A percentile compares a stretch with the other conserved stretches of the same genome.
These are phyloP conservation scores for Lepidopterella palustris DNA, from an alignment of 495 filamentous ascomycete species.

Conservation along the genomic window DNA sequence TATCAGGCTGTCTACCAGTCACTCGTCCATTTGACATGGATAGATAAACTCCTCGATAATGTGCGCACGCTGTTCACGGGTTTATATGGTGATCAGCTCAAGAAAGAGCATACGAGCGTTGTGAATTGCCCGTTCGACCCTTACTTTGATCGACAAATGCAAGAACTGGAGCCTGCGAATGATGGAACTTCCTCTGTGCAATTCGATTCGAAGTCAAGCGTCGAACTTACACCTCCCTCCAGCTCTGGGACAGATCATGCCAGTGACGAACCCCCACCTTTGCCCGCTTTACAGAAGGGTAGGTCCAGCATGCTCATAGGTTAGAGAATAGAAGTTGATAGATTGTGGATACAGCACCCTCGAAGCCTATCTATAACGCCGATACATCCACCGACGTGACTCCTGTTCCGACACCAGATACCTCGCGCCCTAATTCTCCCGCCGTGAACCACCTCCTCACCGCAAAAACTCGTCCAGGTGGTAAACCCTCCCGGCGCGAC, in stretches of 20 bases:
- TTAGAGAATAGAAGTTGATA: background rate
- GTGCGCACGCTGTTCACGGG: constrained; percentile 83
- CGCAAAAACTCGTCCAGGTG: constrained; percentile 62
- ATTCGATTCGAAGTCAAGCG: constrained; percentile 24
- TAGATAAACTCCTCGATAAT: constrained; percentile 93
- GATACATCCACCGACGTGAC: constrained; percentile 54
- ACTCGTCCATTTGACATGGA: constrained; percentile 89
- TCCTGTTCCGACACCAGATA: constrained; percentile 64
- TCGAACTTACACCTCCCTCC: constrained; percentile 36
- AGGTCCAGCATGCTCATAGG: background rate
- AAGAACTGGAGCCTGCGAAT: constrained; percentile 65
- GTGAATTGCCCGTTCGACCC: constrained; percentile 76
- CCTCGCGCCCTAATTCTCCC: constrained; percentile 74
- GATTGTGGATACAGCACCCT: constrained; percentile 11
- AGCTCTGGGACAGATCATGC: constrained; percentile 33
- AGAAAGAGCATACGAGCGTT: constrained; percentile 67
- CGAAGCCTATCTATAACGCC: constrained; percentile 29
- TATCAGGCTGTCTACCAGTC: constrained; percentile 91
- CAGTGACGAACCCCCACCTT: constrained; percentile 45
- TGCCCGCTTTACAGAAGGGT: constrained; percentile 49
- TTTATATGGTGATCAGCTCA: constrained; percentile 81
- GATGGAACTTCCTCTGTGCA: constrained; percentile 37
- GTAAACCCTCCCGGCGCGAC: constrained; percentile 71
- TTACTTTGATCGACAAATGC: constrained; percentile 90
- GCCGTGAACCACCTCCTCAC: constrained; percentile 58